Conservation (phyloP, 352 stramenopile genomes). For the Peronospora destructor region DNA sequence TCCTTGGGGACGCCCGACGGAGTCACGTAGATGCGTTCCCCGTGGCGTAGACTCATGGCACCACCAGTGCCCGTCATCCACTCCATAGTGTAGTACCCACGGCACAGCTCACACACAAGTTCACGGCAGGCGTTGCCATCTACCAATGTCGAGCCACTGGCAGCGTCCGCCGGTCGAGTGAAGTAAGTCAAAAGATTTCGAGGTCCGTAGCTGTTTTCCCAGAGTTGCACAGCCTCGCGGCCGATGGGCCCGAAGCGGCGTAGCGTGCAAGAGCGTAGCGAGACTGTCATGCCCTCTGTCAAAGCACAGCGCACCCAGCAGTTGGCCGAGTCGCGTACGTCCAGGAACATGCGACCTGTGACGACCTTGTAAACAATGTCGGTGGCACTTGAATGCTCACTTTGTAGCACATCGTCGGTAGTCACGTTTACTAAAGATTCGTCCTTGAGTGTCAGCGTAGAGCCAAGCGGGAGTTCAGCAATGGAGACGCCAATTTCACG, state of each 20-base stretch:
- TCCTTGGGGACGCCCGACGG: conserved; percentile 95
- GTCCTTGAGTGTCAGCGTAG: not conserved
- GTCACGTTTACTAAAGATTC: conserved; percentile 13
- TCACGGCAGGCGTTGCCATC: conserved; percentile 41
- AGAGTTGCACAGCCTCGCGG: conserved; percentile 16
- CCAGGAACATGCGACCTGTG: conserved; percentile 40
- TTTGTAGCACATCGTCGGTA: conserved; percentile 22
- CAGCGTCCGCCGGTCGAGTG: conserved; percentile 34
- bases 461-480: not conserved
- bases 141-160: conserved; percentile 30
- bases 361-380: conserved; percentile 35
- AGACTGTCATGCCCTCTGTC: conserved; percentile 29
- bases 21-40: conserved; percentile 92
- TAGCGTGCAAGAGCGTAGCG: conserved; percentile 21
- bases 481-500: conserved; percentile 41
- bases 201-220: conserved; percentile 4
- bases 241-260: conserved; percentile 41
- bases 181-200: conserved; percentile 32
- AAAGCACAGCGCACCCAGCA: conserved; percentile 58
- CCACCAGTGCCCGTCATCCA: conserved; percentile 94
- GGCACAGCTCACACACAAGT: conserved; percentile 65
- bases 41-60: conserved; percentile 89
- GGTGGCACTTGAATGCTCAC: conserved; percentile 41
- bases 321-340: conserved; percentile 65
- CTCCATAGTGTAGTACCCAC: conserved; percentile 70